These are phyloP conservation scores for Barnettozyma populi DNA, from an alignment of 805 yeast species.

Conservation along the genomic window DNA sequence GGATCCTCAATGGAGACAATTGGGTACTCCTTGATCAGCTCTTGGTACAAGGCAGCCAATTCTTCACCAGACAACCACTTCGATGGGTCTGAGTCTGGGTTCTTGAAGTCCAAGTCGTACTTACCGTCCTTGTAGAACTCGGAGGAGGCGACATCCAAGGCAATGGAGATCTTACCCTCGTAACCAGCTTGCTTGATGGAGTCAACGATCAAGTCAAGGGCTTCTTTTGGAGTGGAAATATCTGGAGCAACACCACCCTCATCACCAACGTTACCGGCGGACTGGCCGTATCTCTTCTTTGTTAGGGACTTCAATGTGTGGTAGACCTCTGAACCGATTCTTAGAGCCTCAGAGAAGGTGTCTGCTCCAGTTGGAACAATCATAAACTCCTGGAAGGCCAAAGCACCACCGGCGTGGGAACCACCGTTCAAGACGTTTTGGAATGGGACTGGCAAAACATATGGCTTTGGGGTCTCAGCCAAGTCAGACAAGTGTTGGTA, in stretches of 20 bases:
- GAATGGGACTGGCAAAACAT: constrained; percentile 97
- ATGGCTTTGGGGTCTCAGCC: constrained; percentile 69
- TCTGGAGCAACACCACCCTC: constrained; percentile 99
- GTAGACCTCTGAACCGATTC: constrained; percentile 97
- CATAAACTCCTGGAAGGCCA: constrained; percentile 99
- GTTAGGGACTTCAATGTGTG: constrained; percentile 91
- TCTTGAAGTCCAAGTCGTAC: constrained; percentile 98
- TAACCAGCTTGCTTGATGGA: constrained; percentile 95
- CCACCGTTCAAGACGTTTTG: constrained; percentile 99
- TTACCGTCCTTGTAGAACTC: constrained; percentile 96
- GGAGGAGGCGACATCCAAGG: constrained; percentile 94
- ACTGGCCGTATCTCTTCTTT: constrained; percentile 92
- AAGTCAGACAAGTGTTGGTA: constrained; percentile 86
- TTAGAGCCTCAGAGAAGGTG: constrained; percentile 89
- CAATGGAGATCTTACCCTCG: constrained; percentile 88
- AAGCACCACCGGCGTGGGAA: constrained; percentile 99
- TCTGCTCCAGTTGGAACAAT: constrained; percentile 92
- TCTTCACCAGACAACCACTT: constrained; percentile 88
- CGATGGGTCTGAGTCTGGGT: constrained; percentile 84
- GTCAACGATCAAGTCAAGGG: constrained; percentile 84
- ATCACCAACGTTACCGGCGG: constrained; percentile 99
- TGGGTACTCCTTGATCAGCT: constrained; percentile 86
- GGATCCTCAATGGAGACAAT: constrained; percentile 98
- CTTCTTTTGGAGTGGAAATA: constrained; percentile 92
- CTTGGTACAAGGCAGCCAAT: constrained; percentile 78